These are phyloP conservation scores for Kluyveromyces marxianus DNA, from an alignment of 1,139 yeast species.

Conservation along the genomic window DNA sequence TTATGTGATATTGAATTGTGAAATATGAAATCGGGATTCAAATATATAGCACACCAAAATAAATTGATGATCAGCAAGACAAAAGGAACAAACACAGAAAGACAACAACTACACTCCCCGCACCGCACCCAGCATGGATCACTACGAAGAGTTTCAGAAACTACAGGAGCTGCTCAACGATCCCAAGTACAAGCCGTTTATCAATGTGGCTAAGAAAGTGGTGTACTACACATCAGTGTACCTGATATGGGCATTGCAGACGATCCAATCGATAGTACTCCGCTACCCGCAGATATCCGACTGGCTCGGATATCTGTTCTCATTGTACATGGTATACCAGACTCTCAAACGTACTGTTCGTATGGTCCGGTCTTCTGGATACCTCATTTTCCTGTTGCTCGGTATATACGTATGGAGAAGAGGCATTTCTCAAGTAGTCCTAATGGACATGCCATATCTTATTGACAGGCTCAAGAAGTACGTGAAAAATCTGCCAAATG, in stretches of 20 bases:
- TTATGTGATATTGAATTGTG: too few species aligned
- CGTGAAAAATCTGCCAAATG: background rate
- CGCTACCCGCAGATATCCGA: conserved; percentile 1
- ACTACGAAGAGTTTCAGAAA: conserved; percentile 1
- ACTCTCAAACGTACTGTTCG: background rate
- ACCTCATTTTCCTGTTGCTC: background rate
- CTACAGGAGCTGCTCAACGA: conserved; percentile 2
- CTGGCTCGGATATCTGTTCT: conserved; percentile 4
- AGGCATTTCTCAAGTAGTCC: conserved; percentile 1
- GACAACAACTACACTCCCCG: too few species aligned
- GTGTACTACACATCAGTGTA: conserved; percentile 2
- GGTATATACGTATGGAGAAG: conserved; percentile 3
- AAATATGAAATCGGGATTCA: too few species aligned
- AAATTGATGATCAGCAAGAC: too few species aligned
- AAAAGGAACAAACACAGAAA: too few species aligned
- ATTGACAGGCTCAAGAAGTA: background rate
- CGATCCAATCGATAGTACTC: conserved; percentile 1
- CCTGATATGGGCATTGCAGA: conserved; percentile 1
- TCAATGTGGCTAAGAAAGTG: conserved; percentile 1
- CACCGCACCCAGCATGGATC: background rate
- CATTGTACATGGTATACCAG: conserved; percentile 2
- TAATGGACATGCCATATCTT: conserved; percentile 5
- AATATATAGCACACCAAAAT: too few species aligned
- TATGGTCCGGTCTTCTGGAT: background rate
- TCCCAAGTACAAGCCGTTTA: background rate